Evolutionary conservation across 2,329 filamentous ascomycete genomes (phyloP).

Genomic region (Stromatinia cepivora): DNA sequence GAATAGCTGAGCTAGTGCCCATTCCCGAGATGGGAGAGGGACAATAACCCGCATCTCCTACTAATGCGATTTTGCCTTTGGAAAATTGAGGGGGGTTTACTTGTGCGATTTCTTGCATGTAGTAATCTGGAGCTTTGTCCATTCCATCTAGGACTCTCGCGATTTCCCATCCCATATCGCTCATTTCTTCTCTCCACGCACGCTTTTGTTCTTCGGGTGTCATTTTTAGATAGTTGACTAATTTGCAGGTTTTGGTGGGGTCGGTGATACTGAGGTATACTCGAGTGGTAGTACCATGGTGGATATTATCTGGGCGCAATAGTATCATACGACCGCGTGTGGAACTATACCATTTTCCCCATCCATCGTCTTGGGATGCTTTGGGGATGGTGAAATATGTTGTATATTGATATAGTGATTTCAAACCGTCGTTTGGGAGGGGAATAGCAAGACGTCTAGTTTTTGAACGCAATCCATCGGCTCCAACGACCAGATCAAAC

Average conservation of each 20-base stretch:
- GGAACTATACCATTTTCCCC: conserved; percentile 17
- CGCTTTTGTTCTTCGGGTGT: not conserved
- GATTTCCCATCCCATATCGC: conserved; percentile 45
- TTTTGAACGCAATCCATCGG: conserved; percentile 50
- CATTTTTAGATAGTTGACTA: not conserved
- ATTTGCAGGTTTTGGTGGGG: not conserved
- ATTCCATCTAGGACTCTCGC: conserved; percentile 44
- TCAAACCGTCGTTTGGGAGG: conserved; percentile 43
- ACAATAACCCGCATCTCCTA: conserved; percentile 55
- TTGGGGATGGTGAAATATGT: conserved; percentile 46
- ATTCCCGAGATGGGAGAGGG: conserved; percentile 42
- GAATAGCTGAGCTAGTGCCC: conserved; percentile 45
- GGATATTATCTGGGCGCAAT: not conserved
- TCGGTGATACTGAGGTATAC: conserved; percentile 10
- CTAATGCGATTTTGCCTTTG: conserved; percentile 46
- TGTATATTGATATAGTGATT: conserved; percentile 41
- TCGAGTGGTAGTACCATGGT: not conserved
- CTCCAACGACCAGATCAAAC: conserved; percentile 50
- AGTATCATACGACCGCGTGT: conserved; percentile 6
- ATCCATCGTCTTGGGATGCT: conserved; percentile 37
- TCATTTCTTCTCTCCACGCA: not conserved
- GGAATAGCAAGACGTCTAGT: conserved; percentile 48
- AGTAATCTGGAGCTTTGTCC: conserved; percentile 43
- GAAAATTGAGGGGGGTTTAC: conserved; percentile 45
- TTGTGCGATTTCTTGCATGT: conserved; percentile 44